These are phyloP conservation scores for Albatrellus ellisii DNA, from an alignment of 768 basidiomycete genomes.

Conservation along the genomic window DNA sequence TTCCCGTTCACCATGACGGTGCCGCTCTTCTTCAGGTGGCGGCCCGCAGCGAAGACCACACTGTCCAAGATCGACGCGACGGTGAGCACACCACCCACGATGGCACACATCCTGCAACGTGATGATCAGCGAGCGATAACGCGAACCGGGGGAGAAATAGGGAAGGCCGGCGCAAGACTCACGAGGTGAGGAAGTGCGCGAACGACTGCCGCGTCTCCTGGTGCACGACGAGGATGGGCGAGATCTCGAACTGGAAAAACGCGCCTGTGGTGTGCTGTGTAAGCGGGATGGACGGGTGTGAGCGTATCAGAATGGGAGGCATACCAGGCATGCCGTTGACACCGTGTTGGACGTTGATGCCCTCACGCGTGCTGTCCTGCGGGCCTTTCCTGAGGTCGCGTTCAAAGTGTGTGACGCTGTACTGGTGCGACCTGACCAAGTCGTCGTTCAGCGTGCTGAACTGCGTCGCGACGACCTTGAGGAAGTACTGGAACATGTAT, in stretches of 20 bases:
- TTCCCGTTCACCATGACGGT: slow-evolving; percentile 5
- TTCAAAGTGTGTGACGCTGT: slow-evolving; percentile 93
- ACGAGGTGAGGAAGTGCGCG: slow-evolving; percentile 98
- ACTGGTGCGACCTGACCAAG: slow-evolving; percentile 81
- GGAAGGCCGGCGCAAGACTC: too few species aligned
- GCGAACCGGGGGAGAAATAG: background rate
- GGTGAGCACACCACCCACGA: slow-evolving; percentile 94
- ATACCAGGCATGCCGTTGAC: slow-evolving; percentile 56
- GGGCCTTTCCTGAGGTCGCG: slow-evolving; percentile 67
- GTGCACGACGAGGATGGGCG: slow-evolving; percentile 90
- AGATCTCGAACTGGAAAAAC: slow-evolving; percentile 94
- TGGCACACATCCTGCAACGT: slow-evolving; percentile 73
- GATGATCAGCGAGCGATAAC: slow-evolving; percentile 1
- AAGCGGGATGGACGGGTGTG: slow-evolving; percentile 1
- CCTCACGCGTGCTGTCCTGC: slow-evolving; percentile 42
- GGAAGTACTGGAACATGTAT: slow-evolving; percentile 98
- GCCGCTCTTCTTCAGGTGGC: slow-evolving; percentile 55
- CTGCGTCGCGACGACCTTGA: slow-evolving; percentile 96
- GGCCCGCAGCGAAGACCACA: slow-evolving; percentile 71
- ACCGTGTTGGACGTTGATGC: slow-evolving; percentile 66
- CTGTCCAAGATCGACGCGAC: slow-evolving; percentile 85
- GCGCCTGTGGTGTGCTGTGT: slow-evolving; percentile 32
- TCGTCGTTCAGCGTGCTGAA: slow-evolving; percentile 77
- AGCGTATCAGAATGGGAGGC: slow-evolving; percentile 1
- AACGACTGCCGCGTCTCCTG: slow-evolving; percentile 87